A percentile compares a stretch with the other conserved stretches of the same genome.
Conservation (phyloP, 2,329 filamentous ascomycete genomes). For the Aspergillus fischeri region DNA sequence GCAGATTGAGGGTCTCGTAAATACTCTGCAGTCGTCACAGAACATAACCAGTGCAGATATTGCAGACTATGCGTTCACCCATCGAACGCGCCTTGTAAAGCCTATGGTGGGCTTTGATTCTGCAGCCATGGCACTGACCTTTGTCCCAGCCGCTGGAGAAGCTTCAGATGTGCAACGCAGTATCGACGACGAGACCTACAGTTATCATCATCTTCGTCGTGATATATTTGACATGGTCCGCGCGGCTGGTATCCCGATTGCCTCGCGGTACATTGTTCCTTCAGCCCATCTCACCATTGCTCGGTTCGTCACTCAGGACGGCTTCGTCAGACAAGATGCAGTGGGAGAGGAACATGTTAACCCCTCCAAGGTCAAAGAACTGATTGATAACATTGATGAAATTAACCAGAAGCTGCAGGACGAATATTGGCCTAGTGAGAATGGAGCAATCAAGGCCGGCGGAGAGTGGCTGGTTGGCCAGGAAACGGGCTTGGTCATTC, state of each 20-base stretch:
- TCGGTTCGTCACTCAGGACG: conserved; percentile 66
- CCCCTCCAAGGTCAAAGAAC: conserved; percentile 54
- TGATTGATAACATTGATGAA: conserved; percentile 67
- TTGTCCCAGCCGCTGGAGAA: conserved; percentile 72
- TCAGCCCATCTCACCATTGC: conserved; percentile 84
- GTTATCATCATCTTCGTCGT: conserved; percentile 81
- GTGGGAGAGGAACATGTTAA: conserved; percentile 35
- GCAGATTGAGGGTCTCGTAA: conserved; percentile 63
- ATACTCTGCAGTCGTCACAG: conserved; percentile 41
- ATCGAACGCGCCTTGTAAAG: conserved; percentile 71
- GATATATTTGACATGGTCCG: conserved; percentile 65
- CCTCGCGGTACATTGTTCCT: conserved; percentile 80
- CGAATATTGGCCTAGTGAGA: conserved; percentile 62
- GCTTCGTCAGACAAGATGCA: conserved; percentile 42
- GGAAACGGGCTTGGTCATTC: conserved; percentile 70
- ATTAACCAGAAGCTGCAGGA: conserved; percentile 70
- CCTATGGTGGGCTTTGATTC: conserved; percentile 79
- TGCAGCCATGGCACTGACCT: conserved; percentile 78
- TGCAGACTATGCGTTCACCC: conserved; percentile 59
- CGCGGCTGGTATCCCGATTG: conserved; percentile 61
- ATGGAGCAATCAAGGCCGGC: conserved; percentile 40
- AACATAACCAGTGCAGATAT: conserved; percentile 37
- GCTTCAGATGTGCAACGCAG: conserved; percentile 32
- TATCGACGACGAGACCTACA: conserved; percentile 60
- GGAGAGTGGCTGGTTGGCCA: conserved; percentile 82